Evolutionary conservation across 495 filamentous ascomycete genomes (phyloP), one percentile per base, ranked within the genome.

Genomic region (Astrothelium macrocarpum): DNA sequence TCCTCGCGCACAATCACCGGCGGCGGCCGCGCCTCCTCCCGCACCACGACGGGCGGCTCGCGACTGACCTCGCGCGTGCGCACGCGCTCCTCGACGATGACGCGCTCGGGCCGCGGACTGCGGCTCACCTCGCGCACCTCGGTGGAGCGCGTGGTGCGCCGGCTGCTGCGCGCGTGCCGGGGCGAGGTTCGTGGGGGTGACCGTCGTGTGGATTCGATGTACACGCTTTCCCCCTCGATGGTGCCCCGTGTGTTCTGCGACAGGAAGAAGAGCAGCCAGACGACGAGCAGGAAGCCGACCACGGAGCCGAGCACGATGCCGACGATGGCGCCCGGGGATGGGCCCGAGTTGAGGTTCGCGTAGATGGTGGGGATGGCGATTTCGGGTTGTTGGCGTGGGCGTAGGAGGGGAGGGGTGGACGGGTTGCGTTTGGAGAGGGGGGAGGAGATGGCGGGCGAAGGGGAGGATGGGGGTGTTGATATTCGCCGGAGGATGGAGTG

Each of bases 241-340:
- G 64, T 66, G 63, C 65, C 63, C 20, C 26, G 26, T 26, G 25
- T 16, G 64, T 66, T 62, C 18, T 67, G 61, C 32, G 62, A 59
- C 59, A 77, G 68, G 11, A 66, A 64, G 59, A 65, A 92, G 68
- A 95, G 72, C 0, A 94, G 78, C 78, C 84, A 90, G 39, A 94
- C 78, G 32, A 92, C 62, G 1, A 96, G 78, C 18, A 93, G 70
- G 77, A 96, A 91, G 62, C 87, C 91, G n/a, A 78, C 82, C n/a
- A 95, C 85, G 58, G 83, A 81, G 67, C 91, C 91, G 34, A 96
- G 82, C 28, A 90, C 84, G 61, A 95, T 93, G 65, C 90, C 91
- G 16, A 80, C 90, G n/a, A 96, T 82, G 23, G 84, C 82, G 39
- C 90, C 91, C 0, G 91, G 80, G 3, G 78, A 26, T 0, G 87